Evolutionary conservation across 495 filamentous ascomycete genomes (phyloP), one percentile per base, ranked within the genome.

Genomic region (Tuber calosporum): DNA sequence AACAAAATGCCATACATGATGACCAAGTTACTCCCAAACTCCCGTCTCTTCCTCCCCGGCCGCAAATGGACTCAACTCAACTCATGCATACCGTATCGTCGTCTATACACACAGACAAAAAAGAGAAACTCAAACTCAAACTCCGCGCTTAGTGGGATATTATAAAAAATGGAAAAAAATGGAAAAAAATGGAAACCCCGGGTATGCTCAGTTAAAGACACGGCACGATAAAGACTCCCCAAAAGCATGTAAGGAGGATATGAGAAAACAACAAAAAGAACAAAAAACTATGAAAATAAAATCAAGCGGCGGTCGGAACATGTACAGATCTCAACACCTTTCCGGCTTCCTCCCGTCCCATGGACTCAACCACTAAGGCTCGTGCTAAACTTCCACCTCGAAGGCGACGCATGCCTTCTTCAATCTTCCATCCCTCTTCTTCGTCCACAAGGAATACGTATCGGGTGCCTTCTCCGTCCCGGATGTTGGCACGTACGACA

Each of bases 371-470:
- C 26, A 76, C 81, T 72, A 87, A 30, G 37, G 38, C 66, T 39
- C 75, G 74, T 11, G 82, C 79, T 43, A 85, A 72, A 4, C 85
- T 84, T 9, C 95, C 93, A 66, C 87, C 85, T 62, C 90, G 84
- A 69, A 99, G 84, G 36, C 88, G 85, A 82, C 92, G 88, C 73
- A 99, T 82, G 15, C 93, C 93, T 36, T 91, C 86, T 1, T 90
- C 89, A 42, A 99, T 89, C 84, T 99, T 99, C 95, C 95, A 97
- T 22, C 89, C 91, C 82, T 99, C 94, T 43, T 90, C 88, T 79
- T 94, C 90, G 39, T 87, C 85, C 26, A 97, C 80, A 3, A 98
- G 85, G 80, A 97, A 97, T 69, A 97, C 86, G 79, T 91, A 96
- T 66, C 88, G 86, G 81, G 91, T 91, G 39, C 90, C 91, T 71